phyloP scores from a whole-genome alignment of 805 yeast species.

The Hanseniaspora nectarophila region DNA sequence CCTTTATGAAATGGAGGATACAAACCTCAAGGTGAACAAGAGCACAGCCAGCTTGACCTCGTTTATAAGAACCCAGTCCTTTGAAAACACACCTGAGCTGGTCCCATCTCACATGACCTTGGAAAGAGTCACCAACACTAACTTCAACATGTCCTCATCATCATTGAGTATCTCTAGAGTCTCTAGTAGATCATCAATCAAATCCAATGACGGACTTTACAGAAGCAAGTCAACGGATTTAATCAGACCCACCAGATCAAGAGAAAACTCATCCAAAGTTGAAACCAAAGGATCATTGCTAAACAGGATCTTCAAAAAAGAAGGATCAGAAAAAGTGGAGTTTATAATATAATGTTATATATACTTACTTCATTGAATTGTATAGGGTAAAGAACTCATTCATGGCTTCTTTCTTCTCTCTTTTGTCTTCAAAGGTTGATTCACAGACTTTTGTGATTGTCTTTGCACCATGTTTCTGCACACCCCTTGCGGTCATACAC shows the following conservation, averaged over 20 bases:
- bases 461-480: slow-evolving; percentile 86
- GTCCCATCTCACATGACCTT: not conserved
- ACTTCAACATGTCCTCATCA: not conserved
- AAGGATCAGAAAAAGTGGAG: not conserved
- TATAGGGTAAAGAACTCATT: not conserved
- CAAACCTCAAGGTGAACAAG: slow-evolving; percentile 3
- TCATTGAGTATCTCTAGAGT: not conserved
- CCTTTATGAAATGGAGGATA: not conserved
- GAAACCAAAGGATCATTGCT: not conserved
- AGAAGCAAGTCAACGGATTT: slow-evolving; percentile 8
- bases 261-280: slow-evolving; percentile 1
- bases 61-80: not conserved
- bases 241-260: not conserved
- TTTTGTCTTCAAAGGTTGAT: not conserved
- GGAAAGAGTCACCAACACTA: not conserved
- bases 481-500: slow-evolving; percentile 99
- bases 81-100: slow-evolving; percentile 5
- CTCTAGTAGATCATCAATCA: not conserved
- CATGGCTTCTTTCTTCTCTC: not conserved
- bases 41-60: slow-evolving; percentile 7
- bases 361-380: not conserved
- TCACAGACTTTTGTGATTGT: slow-evolving; percentile 49
- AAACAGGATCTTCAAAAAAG: not conserved
- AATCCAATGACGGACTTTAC: slow-evolving; percentile 1
- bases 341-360: not conserved